Evolutionary conservation across 2,329 filamentous ascomycete genomes (phyloP).

Genomic region (Botrytis tulipae): DNA sequence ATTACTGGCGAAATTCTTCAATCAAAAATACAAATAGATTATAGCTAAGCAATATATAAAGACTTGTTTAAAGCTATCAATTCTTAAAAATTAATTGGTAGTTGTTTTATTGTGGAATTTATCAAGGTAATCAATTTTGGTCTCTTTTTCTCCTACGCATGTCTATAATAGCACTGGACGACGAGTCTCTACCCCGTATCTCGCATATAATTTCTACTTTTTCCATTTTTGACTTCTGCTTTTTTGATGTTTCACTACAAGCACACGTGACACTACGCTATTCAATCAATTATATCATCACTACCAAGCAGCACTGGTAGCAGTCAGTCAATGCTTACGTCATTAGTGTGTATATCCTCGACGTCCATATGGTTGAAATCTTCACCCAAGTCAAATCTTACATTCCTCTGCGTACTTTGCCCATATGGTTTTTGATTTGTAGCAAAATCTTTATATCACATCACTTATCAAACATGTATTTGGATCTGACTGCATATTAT

Average conservation of each 20-base stretch:
- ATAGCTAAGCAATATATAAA: rapidly evolving
- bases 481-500: conserved; percentile 1
- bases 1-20: too few relatives aligned
- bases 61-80: too few relatives aligned
- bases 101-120: too few relatives aligned
- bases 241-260: background rate
- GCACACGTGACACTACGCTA: background rate
- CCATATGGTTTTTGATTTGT: background rate
- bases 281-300: background rate
- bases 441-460: background rate
- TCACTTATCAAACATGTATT: background rate
- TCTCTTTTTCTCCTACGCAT: too few relatives aligned
- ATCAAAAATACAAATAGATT: too few relatives aligned
- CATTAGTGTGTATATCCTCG: background rate
- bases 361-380: background rate
- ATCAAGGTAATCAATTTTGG: too few relatives aligned
- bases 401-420: background rate
- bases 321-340: background rate
- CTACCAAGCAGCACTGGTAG: background rate
- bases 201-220: background rate
- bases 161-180: too few relatives aligned
- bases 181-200: background rate
- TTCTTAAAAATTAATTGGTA: too few relatives aligned
- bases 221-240: background rate
- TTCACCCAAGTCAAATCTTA: background rate